phyloP scores from a whole-genome alignment of 257 asterid species.

The Lycium barbarum region DNA sequence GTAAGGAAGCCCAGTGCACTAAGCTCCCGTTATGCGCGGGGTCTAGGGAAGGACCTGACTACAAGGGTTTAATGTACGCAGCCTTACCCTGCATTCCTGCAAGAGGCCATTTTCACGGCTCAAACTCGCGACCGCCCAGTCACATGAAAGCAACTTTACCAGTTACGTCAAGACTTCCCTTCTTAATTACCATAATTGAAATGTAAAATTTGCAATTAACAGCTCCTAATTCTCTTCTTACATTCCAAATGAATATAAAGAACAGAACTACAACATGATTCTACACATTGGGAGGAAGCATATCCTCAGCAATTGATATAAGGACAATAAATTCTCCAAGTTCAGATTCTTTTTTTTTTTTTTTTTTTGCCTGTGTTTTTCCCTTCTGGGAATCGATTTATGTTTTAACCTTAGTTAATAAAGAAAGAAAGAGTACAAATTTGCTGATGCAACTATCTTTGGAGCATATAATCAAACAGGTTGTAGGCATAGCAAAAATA shows the following conservation, averaged over 20 bases:
- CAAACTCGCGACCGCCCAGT: no score
- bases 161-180: no score
- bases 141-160: no score
- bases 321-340: not conserved
- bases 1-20: no score
- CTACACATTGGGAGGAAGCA: not conserved
- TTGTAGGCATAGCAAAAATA: not conserved
- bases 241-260: slow-evolving; percentile 22
- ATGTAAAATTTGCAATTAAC: not conserved
- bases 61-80: no score
- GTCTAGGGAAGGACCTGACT: no score
- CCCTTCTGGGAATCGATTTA: not conserved
- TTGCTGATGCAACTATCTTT: not conserved
- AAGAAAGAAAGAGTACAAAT: not conserved
- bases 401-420: not conserved
- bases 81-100: no score
- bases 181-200: not conserved
- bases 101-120: no score
- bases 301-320: not conserved
- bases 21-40: no score
- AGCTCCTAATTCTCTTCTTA: not conserved
- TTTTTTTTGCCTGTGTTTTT: no score
- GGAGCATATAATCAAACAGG: not conserved
- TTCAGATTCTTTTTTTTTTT: not conserved
- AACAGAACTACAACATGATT: not conserved